Base-by-base conservation (phyloP, 1,284 basidiomycete species). In the Mycena citricolor region DNA sequence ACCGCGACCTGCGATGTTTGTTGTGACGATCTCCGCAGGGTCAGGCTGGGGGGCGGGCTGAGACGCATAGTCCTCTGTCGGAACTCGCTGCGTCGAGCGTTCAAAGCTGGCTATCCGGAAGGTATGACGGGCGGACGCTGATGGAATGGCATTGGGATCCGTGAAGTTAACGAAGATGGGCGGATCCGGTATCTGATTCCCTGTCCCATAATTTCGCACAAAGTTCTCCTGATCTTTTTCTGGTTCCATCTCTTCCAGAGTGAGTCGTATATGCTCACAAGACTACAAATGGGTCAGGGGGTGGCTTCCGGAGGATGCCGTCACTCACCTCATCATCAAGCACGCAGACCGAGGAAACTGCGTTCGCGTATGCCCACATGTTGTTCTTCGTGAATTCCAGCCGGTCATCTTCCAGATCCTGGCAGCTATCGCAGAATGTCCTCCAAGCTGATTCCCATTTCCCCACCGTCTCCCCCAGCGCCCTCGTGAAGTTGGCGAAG, bases 381-480 rank as follows among this genome's bases (percentile, higher is more conserved):
- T 92, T 91, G 62, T 94, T 90, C 69, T 97, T 97, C 69, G 90
- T 85, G 60, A 97, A 91, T 52, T 94, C 91, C 61, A 97, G 70
- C 12, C 97, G 79, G 51, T 95, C 88, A 59, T 98, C 94, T 63
- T 99, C 95, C 34, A 97, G 65, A 67, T 99, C 95, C 68, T 99
- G 97, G 55, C 90, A 94, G 44, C 81, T 82, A 70, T 97, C 94
- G 61, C 91, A 94, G 65, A 94, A 97, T 5, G 69, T 69, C 65
- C 92, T 97, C 95, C 95, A 99, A 52, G 92, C 88, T 44, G 79
- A 74, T 62, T 97, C 94, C 95, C 95, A 99, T 61, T 89, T 88
- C 46, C 71, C 71, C 34, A 79, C 79, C 16, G 92, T 97, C 45
- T 91, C 87, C 54, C 84, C 81, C 39, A 97, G 69, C 0, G 85